Conservation (phyloP, 805 yeast species). For the Candida boidinii region DNA sequence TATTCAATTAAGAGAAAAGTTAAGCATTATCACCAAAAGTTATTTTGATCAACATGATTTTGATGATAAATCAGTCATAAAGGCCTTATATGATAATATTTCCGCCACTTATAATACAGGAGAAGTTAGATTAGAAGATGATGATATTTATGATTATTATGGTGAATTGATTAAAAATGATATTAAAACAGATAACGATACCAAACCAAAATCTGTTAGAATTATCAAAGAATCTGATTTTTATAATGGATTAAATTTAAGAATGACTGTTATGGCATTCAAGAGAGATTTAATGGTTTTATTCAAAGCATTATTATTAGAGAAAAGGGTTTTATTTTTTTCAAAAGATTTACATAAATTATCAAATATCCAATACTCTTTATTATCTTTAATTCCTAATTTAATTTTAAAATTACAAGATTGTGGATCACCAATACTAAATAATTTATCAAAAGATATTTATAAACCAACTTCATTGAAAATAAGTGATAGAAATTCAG, state of each 20-base stretch:
- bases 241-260: slow-evolving; percentile 66
- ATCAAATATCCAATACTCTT: slow-evolving; percentile 75
- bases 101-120: slow-evolving; percentile 30
- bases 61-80: slow-evolving; percentile 58
- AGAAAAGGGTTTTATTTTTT: slow-evolving; percentile 65
- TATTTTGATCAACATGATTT: slow-evolving; percentile 79
- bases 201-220: slow-evolving; percentile 10
- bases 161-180: neutral
- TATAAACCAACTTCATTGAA: slow-evolving; percentile 57
- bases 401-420: slow-evolving; percentile 64
- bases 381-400: slow-evolving; percentile 78
- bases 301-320: slow-evolving; percentile 71
- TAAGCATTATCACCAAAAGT: slow-evolving; percentile 81
- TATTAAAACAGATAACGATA: slow-evolving; percentile 14
- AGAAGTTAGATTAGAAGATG: slow-evolving; percentile 21
- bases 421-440: slow-evolving; percentile 69
- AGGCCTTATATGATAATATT: slow-evolving; percentile 61
- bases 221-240: slow-evolving; percentile 47
- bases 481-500: slow-evolving; percentile 70
- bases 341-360: slow-evolving; percentile 73
- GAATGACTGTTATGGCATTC: slow-evolving; percentile 53
- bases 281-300: slow-evolving; percentile 53
- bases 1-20: slow-evolving; percentile 80
- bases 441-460: slow-evolving; percentile 41
- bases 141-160: slow-evolving; percentile 19